Evolutionary conservation across 2,329 filamentous ascomycete species (phyloP).

Genomic region (Beauveria varroae): DNA sequence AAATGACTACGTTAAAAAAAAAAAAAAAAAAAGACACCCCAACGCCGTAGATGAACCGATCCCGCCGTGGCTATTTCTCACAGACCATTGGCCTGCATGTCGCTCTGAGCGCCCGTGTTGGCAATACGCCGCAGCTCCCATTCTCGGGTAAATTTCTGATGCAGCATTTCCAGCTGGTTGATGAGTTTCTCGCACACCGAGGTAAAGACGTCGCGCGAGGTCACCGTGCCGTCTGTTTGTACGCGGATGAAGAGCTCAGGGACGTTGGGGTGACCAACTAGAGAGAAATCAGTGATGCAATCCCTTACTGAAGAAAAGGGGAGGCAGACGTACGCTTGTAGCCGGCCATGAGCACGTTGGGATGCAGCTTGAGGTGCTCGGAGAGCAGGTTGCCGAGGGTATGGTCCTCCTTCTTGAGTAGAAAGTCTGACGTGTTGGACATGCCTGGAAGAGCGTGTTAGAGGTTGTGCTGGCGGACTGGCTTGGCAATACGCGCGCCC

Average conservation of each 20-base stretch:
- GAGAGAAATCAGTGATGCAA: conserved; percentile 15
- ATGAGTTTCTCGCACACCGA: conserved; percentile 77
- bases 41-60: conserved; percentile 8
- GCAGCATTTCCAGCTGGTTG: conserved; percentile 68
- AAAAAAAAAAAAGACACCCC: conserved; percentile 17
- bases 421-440: conserved; percentile 91
- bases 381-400: conserved; percentile 87
- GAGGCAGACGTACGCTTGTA: conserved; percentile 63
- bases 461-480: background rate
- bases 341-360: conserved; percentile 80
- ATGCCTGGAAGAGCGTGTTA: conserved; percentile 46
- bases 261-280: conserved; percentile 53
- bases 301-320: background rate
- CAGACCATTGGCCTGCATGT: conserved; percentile 30
- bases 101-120: conserved; percentile 52
- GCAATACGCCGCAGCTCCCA: conserved; percentile 85
- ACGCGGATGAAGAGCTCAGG: conserved; percentile 65
- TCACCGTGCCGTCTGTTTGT: conserved; percentile 82
- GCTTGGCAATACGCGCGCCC: conserved; percentile 22
- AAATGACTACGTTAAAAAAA: conserved; percentile 6
- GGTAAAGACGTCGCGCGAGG: conserved; percentile 82
- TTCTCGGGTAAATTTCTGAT: conserved; percentile 86
- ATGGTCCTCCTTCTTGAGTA: conserved; percentile 94
- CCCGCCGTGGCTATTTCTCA: conserved; percentile 10
- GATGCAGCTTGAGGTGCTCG: conserved; percentile 75